Percentiles rank a stretch among this genome's conserved stretches.
Evolutionary conservation across 139 green algal species (phyloP).

Genomic region (Pleodorina starrii): DNA sequence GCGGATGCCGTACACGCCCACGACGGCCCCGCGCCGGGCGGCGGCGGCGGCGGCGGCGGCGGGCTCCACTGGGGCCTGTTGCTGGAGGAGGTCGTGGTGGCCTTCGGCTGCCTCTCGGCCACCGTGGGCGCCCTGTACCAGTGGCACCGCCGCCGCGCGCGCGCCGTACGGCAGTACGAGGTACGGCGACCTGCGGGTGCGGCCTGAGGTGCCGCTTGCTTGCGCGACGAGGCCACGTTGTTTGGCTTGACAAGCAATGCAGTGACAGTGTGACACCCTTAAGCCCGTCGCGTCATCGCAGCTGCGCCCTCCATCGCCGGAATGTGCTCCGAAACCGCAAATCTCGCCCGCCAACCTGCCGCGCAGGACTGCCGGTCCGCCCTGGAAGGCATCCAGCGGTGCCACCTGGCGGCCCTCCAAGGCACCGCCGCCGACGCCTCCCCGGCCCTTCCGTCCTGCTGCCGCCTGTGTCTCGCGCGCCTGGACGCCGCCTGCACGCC

Average conservation of each 20-base stretch:
- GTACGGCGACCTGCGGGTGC: background rate
- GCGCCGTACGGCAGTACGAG: background rate
- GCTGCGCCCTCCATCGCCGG: too few species aligned
- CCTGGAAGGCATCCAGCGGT: background rate
- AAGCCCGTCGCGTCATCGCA: background rate
- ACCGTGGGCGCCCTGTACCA: background rate
- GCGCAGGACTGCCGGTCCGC: background rate
- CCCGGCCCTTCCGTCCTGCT: background rate
- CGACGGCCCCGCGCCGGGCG: background rate
- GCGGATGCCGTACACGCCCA: slow-evolving; percentile 57
- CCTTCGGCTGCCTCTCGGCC: background rate
- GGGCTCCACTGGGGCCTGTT: background rate
- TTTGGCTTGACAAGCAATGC: background rate
- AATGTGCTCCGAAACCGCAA: too few species aligned
- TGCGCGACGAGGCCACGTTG: too few species aligned
- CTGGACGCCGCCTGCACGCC: background rate
- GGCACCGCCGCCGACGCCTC: too few species aligned
- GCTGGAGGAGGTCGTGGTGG: background rate
- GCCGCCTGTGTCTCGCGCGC: background rate
- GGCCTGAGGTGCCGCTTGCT: background rate
- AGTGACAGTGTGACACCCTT: background rate
- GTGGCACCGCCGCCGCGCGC: background rate
- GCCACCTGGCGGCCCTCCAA: background rate
- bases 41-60: slow-evolving; percentile 13
- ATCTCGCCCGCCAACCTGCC: too few species aligned